Percentiles rank a stretch among this genome's conserved stretches.
Conservation (phyloP, 306 rosid genomes). For the Mimosa pudica region DNA sequence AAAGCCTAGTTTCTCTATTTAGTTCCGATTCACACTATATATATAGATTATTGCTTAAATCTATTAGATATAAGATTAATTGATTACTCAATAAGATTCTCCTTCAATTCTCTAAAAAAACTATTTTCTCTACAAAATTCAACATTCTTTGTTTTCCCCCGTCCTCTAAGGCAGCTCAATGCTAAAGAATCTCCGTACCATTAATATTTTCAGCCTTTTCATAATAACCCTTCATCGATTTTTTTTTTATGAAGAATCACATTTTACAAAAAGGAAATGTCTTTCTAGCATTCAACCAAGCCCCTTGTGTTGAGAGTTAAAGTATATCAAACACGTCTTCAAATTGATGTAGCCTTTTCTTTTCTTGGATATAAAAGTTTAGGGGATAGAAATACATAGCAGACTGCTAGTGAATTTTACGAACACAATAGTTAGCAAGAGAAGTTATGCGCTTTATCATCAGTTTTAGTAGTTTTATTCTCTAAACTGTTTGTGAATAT, state of each 20-base stretch:
- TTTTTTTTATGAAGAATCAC: neutral
- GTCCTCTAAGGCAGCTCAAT: neutral
- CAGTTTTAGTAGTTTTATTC: neutral
- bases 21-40: no score
- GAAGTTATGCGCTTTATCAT: neutral
- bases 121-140: no score
- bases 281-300: neutral
- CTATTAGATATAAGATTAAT: no score
- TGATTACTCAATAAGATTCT: no score
- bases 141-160: neutral
- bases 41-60: no score
- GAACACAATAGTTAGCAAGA: neutral
- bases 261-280: neutral
- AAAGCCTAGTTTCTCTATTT: no score
- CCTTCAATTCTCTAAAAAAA: no score
- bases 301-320: neutral
- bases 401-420: neutral
- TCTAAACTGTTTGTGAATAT: neutral
- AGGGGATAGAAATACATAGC: neutral
- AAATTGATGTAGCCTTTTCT: neutral
- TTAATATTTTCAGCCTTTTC: neutral
- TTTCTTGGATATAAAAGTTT: neutral
- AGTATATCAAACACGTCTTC: neutral
- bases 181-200: neutral
- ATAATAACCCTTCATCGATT: neutral